Evolutionary conservation across 2,329 filamentous ascomycete genomes (phyloP).

Genomic region (Cytospora leucostoma): DNA sequence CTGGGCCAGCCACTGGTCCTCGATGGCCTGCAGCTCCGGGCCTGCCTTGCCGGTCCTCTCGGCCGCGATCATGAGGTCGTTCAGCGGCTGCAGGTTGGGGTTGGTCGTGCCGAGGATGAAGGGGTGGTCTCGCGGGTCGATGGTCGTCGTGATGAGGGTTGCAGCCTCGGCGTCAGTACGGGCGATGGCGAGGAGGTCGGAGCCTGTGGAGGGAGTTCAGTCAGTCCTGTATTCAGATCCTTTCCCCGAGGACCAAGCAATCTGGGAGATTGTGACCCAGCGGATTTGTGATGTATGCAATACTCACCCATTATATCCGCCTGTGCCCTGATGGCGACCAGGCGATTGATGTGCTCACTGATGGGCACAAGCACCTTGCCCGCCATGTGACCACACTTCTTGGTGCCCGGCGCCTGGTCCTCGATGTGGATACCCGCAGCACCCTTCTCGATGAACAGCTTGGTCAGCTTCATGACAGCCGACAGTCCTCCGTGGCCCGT

Average conservation of each 20-base stretch:
- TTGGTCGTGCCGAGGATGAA: slow-evolving; percentile 94
- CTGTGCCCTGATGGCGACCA: slow-evolving; percentile 95
- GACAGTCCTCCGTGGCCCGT: slow-evolving; percentile 96
- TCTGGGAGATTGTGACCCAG: background rate
- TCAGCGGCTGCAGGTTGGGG: slow-evolving; percentile 77
- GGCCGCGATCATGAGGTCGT: slow-evolving; percentile 87
- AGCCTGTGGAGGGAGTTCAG: slow-evolving; percentile 48
- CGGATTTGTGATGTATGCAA: background rate
- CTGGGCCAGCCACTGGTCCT: slow-evolving; percentile 81
- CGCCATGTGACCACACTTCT: slow-evolving; percentile 99
- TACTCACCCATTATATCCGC: slow-evolving; percentile 91
- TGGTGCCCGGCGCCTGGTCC: slow-evolving; percentile 95
- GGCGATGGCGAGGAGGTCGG: slow-evolving; percentile 86
- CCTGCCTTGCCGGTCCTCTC: slow-evolving; percentile 82
- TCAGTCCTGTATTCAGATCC: background rate
- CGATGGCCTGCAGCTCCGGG: slow-evolving; percentile 80
- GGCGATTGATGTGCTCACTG: slow-evolving; percentile 95
- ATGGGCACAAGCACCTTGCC: slow-evolving; percentile 97
- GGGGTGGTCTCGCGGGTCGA: slow-evolving; percentile 90
- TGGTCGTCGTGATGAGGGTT: slow-evolving; percentile 93
- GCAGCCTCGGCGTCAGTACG: slow-evolving; percentile 97
- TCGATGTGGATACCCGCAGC: slow-evolving; percentile 98
- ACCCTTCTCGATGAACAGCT: slow-evolving; percentile 94
- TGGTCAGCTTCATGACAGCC: slow-evolving; percentile 99
- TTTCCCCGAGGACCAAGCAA: slow-evolving; percentile 1